Evolutionary conservation across 2,329 filamentous ascomycete species (phyloP), one percentile per base, ranked within the genome.

Genomic region (Ophiostoma populinum): DNA sequence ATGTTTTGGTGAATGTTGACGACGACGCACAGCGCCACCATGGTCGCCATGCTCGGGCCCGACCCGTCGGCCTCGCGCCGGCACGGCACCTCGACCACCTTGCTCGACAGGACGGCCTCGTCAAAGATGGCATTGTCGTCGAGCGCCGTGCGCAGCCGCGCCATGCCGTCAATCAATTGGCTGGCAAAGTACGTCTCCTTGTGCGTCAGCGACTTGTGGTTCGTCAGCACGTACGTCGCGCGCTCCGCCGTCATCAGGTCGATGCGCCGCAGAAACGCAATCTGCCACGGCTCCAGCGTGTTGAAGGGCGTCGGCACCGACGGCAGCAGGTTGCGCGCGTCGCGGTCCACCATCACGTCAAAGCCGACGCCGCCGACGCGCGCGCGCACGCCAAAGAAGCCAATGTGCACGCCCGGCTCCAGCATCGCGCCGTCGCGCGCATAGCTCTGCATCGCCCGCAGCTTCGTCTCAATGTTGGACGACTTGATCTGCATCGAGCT

Each of bases 401-500:
- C 67, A 2, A 75, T 37, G 42, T 75, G 67, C 7, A 73, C 61
- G 2, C 66, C 68, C 0, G 65, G 56, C 6, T 61, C 55, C 13
- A 67, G 52, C 44, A 64, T 61, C 7, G 54, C 57, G 38, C 51
- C 57, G 42, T 55, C 54, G 38, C 56, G 55, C 2, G 59, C 61
- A 50, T 72, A 80, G 13, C 57, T 61, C 12, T 70, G 66, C 65
- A 92, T 80, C 19, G 66, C 63, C 8, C 60, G 56, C 10, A 92
- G 57, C 37, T 74, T 70, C 6, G 54, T 51, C 29, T 67, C 62
- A 3, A 92, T 58, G n/a, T 71, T 67, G 2, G 59, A 55, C 2
- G 64, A 61, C 31, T 75, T 65, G 37, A 92, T 74, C 47, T 87
- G 80, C 63, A 92, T 77, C 42, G 70, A 77, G 17, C 71, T 64